Evolutionary conservation across 202 grass and related monocot species (phyloP).

Genomic region (Brachypodium distachyon): DNA sequence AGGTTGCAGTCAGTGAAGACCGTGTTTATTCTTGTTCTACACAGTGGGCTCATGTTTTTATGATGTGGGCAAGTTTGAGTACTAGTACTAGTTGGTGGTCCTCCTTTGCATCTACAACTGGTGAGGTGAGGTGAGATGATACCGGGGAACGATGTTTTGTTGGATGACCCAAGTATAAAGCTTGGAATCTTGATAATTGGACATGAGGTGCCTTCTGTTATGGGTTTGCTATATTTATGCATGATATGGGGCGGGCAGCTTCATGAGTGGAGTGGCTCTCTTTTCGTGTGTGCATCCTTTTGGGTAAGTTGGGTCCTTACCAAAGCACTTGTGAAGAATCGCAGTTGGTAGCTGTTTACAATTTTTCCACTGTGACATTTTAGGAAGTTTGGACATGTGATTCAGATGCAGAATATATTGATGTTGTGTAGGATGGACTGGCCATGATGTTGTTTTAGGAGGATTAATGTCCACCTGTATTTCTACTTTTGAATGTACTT

Average conservation of each 20-base stretch:
- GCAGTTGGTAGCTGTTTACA: background rate
- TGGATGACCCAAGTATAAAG: background rate
- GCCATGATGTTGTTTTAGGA: background rate
- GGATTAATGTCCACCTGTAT: background rate
- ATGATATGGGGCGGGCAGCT: background rate
- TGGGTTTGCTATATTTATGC: background rate
- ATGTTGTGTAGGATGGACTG: background rate
- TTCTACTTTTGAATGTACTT: background rate
- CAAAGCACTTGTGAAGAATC: background rate
- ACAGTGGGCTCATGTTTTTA: background rate
- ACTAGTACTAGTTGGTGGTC: background rate
- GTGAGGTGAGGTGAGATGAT: background rate
- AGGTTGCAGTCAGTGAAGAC: background rate
- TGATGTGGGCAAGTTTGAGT: background rate
- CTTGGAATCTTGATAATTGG: slow-evolving; percentile 8
- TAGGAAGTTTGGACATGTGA: background rate
- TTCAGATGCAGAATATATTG: background rate
- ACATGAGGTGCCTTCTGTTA: background rate
- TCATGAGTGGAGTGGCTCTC: background rate
- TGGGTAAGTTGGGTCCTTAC: background rate
- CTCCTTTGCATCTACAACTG: background rate
- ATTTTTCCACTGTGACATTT: background rate
- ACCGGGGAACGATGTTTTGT: background rate
- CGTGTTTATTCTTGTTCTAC: background rate
- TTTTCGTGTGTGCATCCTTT: background rate